phyloP scores from a whole-genome alignment of 2,329 filamentous ascomycete species.

The Ascochyta fabae region DNA sequence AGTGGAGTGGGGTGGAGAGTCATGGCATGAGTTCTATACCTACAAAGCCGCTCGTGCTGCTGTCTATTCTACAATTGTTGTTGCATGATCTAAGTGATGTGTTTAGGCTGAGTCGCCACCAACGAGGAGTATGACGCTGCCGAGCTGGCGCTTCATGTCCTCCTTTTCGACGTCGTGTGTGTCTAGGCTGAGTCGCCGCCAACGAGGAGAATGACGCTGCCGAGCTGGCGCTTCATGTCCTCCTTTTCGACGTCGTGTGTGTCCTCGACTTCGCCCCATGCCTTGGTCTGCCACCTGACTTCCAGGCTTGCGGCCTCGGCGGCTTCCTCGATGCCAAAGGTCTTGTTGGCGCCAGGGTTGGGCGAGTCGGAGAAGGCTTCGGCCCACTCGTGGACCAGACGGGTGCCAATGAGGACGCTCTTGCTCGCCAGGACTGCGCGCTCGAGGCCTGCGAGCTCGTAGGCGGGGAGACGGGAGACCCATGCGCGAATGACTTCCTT shows the following conservation, averaged over 20 bases:
- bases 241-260: conserved; percentile 96
- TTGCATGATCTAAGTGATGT: neutral
- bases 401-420: conserved; percentile 77
- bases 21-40: neutral
- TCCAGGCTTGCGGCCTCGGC: conserved; percentile 79
- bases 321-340: conserved; percentile 84
- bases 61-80: conserved; percentile 11
- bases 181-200: conserved; percentile 44
- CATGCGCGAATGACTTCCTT: conserved; percentile 78
- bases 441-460: conserved; percentile 87
- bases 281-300: conserved; percentile 85
- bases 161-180: conserved; percentile 82
- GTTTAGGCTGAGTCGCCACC: conserved; percentile 44
- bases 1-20: too few species aligned
- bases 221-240: conserved; percentile 85
- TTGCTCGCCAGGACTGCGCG: conserved; percentile 84
- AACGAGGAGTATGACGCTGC: conserved; percentile 83
- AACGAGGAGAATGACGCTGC: conserved; percentile 83
- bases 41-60: conserved; percentile 1
- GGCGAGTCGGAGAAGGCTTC: conserved; percentile 67
- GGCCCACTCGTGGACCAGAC: conserved; percentile 88
- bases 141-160: conserved; percentile 85
- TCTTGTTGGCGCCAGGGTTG: conserved; percentile 44
- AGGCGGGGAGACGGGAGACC: conserved; percentile 73
- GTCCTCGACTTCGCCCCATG: conserved; percentile 98